Evolutionary conservation across 163 green algal genomes (phyloP).

Genomic region (Scenedesmus sp.): DNA sequence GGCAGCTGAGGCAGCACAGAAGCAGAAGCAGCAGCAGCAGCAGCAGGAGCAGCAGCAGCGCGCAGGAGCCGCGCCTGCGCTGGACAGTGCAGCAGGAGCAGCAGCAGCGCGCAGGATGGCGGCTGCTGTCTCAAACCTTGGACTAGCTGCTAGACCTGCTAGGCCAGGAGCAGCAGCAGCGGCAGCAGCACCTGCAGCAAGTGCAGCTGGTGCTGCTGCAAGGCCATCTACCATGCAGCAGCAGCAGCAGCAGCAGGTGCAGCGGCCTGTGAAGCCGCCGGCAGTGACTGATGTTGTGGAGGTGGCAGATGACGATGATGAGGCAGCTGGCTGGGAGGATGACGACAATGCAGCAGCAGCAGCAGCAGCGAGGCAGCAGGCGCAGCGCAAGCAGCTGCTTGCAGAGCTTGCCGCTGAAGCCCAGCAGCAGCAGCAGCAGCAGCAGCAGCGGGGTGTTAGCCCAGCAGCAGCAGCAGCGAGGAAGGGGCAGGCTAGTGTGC

Average conservation of each 20-base stretch:
- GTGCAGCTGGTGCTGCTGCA: not conserved
- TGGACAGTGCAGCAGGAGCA: not conserved
- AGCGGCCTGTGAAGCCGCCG: not conserved
- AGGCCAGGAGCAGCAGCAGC: conserved; percentile 1
- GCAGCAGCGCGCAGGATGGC: conserved; percentile 34
- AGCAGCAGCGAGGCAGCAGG: not conserved
- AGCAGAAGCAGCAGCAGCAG: conserved; percentile 33
- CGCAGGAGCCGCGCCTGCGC: not conserved
- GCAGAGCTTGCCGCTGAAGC: not conserved
- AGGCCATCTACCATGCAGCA: not conserved
- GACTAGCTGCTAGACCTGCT: not conserved
- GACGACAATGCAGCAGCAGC: not conserved
- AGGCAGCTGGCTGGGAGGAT: not conserved
- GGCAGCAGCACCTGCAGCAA: conserved; percentile 25
- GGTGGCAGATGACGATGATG: not conserved
- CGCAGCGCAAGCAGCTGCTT: not conserved
- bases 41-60: not conserved
- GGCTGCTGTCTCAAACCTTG: not conserved
- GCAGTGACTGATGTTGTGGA: conserved; percentile 7
- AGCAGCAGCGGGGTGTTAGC: not conserved
- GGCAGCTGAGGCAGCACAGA: not conserved
- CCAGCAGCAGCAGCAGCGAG: not conserved
- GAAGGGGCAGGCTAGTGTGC: not conserved
- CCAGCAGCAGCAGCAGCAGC: conserved; percentile 4
- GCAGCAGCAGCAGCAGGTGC: conserved; percentile 10